These are phyloP conservation scores for Bryopsis sp. DNA, from an alignment of 139 green algal genomes.

Conservation along the genomic window DNA sequence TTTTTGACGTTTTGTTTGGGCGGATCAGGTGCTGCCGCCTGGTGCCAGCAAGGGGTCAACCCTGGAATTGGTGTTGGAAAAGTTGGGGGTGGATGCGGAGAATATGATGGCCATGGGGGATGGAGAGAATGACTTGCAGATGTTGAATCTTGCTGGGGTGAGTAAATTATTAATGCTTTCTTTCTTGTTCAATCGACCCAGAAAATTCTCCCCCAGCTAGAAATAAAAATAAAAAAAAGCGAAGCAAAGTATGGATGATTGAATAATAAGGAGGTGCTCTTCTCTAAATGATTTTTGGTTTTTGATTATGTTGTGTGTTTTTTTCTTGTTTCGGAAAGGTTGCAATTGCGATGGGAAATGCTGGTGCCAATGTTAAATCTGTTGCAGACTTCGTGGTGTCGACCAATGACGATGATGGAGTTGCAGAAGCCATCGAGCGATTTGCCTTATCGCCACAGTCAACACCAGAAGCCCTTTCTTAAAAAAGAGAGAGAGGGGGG, in stretches of 20 bases:
- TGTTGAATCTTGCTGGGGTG: conserved; percentile 69
- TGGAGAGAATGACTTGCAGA: conserved; percentile 84
- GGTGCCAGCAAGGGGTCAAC: conserved; percentile 54
- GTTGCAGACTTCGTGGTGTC: conserved; percentile 46
- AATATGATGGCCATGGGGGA: conserved; percentile 76
- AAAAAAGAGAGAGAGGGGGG: too few relatives aligned
- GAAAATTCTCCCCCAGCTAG: too few relatives aligned
- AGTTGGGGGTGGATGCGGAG: conserved; percentile 31
- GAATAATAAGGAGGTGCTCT: too few relatives aligned
- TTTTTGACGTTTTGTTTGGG: too few relatives aligned
- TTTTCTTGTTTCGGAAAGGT: too few relatives aligned
- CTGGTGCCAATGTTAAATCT: conserved; percentile 21
- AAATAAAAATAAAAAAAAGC: too few relatives aligned
- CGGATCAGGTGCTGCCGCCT: conserved; percentile 41
- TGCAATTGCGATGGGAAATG: conserved; percentile 80
- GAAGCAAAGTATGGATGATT: too few relatives aligned
- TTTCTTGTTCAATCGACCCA: too few relatives aligned
- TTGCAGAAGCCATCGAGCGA: conserved; percentile 68
- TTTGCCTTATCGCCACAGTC: too few relatives aligned
- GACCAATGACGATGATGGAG: conserved; percentile 81
- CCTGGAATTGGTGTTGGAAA: conserved; percentile 40
- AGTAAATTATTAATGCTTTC: conserved; percentile 14
- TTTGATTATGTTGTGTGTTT: too few relatives aligned
- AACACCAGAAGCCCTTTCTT: too few relatives aligned
- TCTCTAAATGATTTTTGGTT: too few relatives aligned